These are phyloP conservation scores for Paramecium bursaria DNA, from an alignment of 73 alveolate genomes.

Conservation along the genomic window DNA sequence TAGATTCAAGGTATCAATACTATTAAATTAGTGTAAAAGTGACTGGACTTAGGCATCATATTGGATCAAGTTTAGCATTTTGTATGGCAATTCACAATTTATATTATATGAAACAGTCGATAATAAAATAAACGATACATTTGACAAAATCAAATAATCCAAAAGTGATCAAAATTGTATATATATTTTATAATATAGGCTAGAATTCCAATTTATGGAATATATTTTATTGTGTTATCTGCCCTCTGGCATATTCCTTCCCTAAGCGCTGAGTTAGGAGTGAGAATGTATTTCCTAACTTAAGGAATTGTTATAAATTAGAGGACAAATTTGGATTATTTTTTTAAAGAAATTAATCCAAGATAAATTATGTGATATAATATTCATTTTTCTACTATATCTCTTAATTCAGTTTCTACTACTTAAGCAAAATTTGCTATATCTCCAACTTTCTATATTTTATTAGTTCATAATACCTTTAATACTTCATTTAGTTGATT, in stretches of 20 bases:
- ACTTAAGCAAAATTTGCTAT: conserved; percentile 53
- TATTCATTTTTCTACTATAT: conserved; percentile 34
- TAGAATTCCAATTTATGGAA: conserved; percentile 25
- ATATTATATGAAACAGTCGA: conserved; percentile 48
- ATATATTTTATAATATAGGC: background rate
- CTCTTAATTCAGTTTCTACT: conserved; percentile 53
- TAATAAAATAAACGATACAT: conserved; percentile 54
- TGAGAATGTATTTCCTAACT: conserved; percentile 39
- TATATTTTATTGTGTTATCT: conserved; percentile 56
- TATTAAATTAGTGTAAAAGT: background rate
- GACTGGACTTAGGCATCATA: conserved; percentile 38
- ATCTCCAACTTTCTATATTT: conserved; percentile 36
- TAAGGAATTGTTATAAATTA: too few relatives aligned
- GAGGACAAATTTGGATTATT: too few relatives aligned
- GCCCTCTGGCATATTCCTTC: conserved; percentile 70
- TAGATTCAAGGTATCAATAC: too few relatives aligned
- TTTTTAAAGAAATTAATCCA: too few relatives aligned
- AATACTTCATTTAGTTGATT: conserved; percentile 43
- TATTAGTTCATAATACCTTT: conserved; percentile 1
- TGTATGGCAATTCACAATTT: conserved; percentile 64
- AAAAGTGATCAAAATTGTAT: conserved; percentile 27
- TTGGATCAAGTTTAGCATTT: conserved; percentile 58
- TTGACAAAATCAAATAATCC: conserved; percentile 70
- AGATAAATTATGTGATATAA: too few relatives aligned
- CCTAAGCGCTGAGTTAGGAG: conserved; percentile 45